phyloP scores from a whole-genome alignment of 805 yeast genomes.

The Candida gorgasii region DNA sequence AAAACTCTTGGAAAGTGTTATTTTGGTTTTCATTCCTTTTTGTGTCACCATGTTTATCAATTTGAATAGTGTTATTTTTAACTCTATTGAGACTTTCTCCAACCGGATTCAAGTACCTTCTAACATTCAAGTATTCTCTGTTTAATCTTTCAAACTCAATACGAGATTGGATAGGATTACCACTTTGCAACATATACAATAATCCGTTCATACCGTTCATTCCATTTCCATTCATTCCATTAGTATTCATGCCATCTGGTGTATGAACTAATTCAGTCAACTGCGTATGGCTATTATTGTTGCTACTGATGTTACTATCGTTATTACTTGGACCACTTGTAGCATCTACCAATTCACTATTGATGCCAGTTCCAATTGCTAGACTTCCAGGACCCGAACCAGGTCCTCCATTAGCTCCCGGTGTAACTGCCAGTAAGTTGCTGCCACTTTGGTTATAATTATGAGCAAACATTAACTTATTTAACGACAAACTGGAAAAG shows the following conservation, averaged over 20 bases:
- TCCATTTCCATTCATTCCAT: conserved; percentile 28
- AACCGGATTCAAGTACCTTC: conserved; percentile 71
- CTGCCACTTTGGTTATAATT: conserved; percentile 27
- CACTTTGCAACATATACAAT: conserved; percentile 28
- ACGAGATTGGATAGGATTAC: conserved; percentile 57
- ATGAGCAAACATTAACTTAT: conserved; percentile 40
- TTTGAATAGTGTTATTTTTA: conserved; percentile 22
- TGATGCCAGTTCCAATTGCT: neutral
- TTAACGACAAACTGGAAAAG: conserved; percentile 40
- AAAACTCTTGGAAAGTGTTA: conserved; percentile 35
- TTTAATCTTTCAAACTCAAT: conserved; percentile 80
- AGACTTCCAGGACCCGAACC: neutral
- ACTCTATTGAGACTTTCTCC: conserved; percentile 60
- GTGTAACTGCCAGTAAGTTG: conserved; percentile 19
- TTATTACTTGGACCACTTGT: conserved; percentile 6
- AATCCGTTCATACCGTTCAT: conserved; percentile 28
- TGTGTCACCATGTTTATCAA: conserved; percentile 21
- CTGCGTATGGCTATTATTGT: neutral
- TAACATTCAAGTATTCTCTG: conserved; percentile 67
- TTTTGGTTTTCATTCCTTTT: conserved; percentile 19
- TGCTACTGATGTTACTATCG: neutral
- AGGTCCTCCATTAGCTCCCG: too few species aligned
- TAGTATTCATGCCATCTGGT: conserved; percentile 28
- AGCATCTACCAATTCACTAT: conserved; percentile 4
- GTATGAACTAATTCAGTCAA: conserved; percentile 4